Evolutionary conservation across 305 asterid genomes (phyloP), one percentile per base, ranked within the genome.

Genomic region (Ajuga reptans): DNA sequence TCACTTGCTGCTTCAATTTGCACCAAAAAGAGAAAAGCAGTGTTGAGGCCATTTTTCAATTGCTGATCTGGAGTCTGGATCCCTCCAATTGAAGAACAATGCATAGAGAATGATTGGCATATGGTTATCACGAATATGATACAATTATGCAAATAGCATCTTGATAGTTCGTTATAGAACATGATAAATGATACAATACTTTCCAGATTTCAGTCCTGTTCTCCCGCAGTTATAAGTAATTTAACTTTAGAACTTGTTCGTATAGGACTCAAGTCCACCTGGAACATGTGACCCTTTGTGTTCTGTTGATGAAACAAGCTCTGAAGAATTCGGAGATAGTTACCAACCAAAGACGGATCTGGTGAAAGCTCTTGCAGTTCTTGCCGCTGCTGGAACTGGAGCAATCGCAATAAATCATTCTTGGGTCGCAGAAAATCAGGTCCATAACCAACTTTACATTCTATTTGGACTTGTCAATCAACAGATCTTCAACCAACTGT

Each of bases 381-480:
- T 93, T 41, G 91, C 81, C 0, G 90, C 90, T 65, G 95, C 97
- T 55, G 99, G 91, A 74, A 80, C 88, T 34, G 99, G 96, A 54
- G 78, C 97, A 8, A 45, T 93, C 34, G 99, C 96, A 21, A 91
- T 93, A 63, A 93, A 91, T 79, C 97, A 90, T 76, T 87, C 96
- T 24, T 93, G 97, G 97, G 97, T 93, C 59, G 96, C 97, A 46
- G 96, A 78, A 69, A 84, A 93, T 78, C 98, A 93, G 97, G 98
- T 90, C 76, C 69, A 21, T 79, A 65, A 27, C 49, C 51, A 34
- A 7, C 75, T 39, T 56, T 37, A 64, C 69, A 66, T 58, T 33
- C 58, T 74, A n/a, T 39, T 33, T 27, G 55, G 34, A 68, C 39
- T 69, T 49, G 29, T 55, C 60, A 69, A 75, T 54, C 21, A 56